Evolutionary conservation across 306 rosid species (phyloP).

Genomic region (Neltuma alba): DNA sequence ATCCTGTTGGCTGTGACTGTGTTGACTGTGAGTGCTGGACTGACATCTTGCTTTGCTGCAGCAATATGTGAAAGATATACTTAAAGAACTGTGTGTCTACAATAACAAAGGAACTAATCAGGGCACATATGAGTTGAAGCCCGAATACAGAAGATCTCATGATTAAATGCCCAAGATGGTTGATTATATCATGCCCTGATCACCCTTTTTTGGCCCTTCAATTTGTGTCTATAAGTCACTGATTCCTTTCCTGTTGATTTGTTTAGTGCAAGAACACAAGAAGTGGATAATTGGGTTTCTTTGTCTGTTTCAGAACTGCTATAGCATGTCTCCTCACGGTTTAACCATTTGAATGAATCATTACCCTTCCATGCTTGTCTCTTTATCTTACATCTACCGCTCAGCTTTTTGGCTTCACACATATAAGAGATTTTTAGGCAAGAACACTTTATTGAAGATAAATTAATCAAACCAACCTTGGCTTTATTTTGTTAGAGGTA

Average conservation of each 20-base stretch:
- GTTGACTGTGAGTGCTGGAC: conserved; percentile 12
- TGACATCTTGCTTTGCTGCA: conserved; percentile 46
- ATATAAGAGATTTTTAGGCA: background rate
- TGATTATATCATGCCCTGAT: conserved; percentile 16
- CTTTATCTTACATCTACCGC: background rate
- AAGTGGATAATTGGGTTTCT: background rate
- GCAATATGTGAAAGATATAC: conserved; percentile 94
- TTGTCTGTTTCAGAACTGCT: background rate
- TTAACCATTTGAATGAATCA: background rate
- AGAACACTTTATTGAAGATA: background rate
- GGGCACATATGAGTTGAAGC: conserved; percentile 94
- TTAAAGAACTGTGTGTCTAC: conserved; percentile 84
- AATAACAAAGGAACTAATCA: conserved; percentile 88
- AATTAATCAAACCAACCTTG: background rate
- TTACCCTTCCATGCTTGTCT: background rate
- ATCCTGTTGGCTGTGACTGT: background rate
- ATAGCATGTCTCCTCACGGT: background rate
- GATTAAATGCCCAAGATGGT: conserved; percentile 45
- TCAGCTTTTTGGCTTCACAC: background rate
- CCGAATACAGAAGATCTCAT: conserved; percentile 72
- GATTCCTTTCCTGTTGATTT: conserved; percentile 8
- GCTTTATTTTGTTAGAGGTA: background rate
- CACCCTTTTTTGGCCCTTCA: conserved; percentile 8
- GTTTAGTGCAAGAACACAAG: conserved; percentile 19
- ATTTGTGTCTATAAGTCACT: conserved; percentile 15